Conservation (phyloP, 192 early-diverging fungal genomes). For the Funneliformis mosseae region DNA sequence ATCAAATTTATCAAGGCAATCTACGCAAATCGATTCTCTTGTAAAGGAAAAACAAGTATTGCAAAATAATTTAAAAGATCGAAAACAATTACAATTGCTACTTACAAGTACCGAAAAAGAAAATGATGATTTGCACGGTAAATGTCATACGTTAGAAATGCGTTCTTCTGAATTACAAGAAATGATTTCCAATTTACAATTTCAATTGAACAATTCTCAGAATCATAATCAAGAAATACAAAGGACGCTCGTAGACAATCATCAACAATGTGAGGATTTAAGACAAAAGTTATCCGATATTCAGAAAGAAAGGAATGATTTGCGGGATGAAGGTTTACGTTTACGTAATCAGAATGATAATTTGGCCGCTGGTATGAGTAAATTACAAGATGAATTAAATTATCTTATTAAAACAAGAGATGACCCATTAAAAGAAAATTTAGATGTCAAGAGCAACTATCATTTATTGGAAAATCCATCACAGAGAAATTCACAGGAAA, state of each 20-base stretch:
- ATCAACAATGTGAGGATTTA: neutral
- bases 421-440: neutral
- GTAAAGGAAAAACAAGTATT: conserved; percentile 2
- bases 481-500: neutral
- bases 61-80: neutral
- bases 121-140: conserved; percentile 11
- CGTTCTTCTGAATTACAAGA: neutral
- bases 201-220: neutral
- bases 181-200: neutral
- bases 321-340: neutral
- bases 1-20: neutral
- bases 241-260: neutral
- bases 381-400: conserved; percentile 19
- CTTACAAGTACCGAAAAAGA: neutral
- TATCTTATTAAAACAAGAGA: neutral
- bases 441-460: neutral
- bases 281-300: neutral
- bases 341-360: conserved; percentile 4
- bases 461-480: neutral
- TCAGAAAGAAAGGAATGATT: conserved; percentile 1
- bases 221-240: neutral
- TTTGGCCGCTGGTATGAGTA: neutral
- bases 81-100: conserved; percentile 1
- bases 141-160: conserved; percentile 24
- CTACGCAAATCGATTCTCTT: neutral